phyloP scores from a whole-genome alignment of 305 asterid genomes.

The Petunia hybrid region DNA sequence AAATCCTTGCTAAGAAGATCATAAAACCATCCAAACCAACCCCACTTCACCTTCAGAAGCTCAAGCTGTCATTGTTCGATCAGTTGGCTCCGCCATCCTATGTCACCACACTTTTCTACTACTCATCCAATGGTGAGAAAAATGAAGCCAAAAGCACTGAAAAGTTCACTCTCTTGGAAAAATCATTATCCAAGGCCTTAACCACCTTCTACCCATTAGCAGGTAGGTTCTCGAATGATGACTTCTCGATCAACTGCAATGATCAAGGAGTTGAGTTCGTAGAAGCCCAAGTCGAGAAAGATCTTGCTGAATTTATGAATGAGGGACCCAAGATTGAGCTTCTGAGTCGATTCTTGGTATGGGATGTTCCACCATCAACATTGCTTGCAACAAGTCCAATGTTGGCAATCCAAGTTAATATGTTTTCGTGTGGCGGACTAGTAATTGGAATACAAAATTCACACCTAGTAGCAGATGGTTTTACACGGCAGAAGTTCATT shows the following conservation, averaged over 20 bases:
- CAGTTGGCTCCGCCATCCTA: slow-evolving; percentile 28
- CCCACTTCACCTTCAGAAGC: slow-evolving; percentile 14
- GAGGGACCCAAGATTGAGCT: background rate
- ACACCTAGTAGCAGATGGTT: slow-evolving; percentile 33
- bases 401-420: slow-evolving; percentile 19
- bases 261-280: slow-evolving; percentile 34
- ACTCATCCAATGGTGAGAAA: background rate
- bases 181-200: too few species aligned
- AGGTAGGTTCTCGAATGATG: background rate
- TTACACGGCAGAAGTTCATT: slow-evolving; percentile 25
- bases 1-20: slow-evolving; percentile 16
- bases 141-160: too few species aligned
- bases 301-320: too few species aligned
- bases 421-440: background rate
- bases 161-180: too few species aligned
- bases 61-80: slow-evolving; percentile 29
- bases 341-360: background rate
- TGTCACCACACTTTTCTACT: slow-evolving; percentile 33
- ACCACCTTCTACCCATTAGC: background rate
- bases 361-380: background rate
- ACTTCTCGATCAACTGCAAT: slow-evolving; percentile 24
- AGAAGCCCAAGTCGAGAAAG: background rate
- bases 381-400: slow-evolving; percentile 6
- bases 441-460: slow-evolving; percentile 10
- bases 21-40: slow-evolving; percentile 35